Base-by-base conservation (phyloP, 169 alveolate genomes). In the Plasmodium inui region DNA sequence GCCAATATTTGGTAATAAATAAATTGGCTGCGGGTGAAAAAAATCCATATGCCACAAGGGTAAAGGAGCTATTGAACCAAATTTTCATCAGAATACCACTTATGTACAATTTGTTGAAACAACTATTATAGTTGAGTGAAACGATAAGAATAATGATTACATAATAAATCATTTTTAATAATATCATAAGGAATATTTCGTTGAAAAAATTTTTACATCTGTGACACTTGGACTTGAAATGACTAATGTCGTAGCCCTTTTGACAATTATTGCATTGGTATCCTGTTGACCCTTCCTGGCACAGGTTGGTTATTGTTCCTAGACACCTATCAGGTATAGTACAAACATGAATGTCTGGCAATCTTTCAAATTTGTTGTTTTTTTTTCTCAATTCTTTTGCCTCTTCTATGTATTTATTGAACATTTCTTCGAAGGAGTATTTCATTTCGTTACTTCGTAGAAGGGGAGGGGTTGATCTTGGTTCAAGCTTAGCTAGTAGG, bases 271-370 rank as follows among this genome's bases (percentile, higher is more conserved):
- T 95, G 86, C 97, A 96, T 44, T 95, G 96, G 44, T 94, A 95
- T 39, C 97, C 97, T 28, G 88, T 67, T 3, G 97, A 95, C 3
- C 97, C 97, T 70, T 93, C 95, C n/a, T 53, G 41, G 44, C 97
- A 96, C 55, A 83, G 53, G 70, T 95, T 92, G 30, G 73, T 70
- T 55, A 94, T 93, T 57, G 92, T 84, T 44, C 93, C 96, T 81
- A 86, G 91, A 82, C 97, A 95, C 53, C 97, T 92, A 76, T 84
- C 92, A 37, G 97, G 94, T 71, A 93, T 32, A 7, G 93, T 85
- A 81, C 97, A 96, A 32, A 92, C 86, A 50, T 94, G 96, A 61
- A 96, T 89, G 71, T 96, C 97, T 30, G 97, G 95, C 17, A 88
- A 55, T 32, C 93, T 84, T 55, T 95, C 96, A 81, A 91, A 93